Base-by-base conservation (phyloP, 140 eudicot genomes). In the Senecio squalidus region DNA sequence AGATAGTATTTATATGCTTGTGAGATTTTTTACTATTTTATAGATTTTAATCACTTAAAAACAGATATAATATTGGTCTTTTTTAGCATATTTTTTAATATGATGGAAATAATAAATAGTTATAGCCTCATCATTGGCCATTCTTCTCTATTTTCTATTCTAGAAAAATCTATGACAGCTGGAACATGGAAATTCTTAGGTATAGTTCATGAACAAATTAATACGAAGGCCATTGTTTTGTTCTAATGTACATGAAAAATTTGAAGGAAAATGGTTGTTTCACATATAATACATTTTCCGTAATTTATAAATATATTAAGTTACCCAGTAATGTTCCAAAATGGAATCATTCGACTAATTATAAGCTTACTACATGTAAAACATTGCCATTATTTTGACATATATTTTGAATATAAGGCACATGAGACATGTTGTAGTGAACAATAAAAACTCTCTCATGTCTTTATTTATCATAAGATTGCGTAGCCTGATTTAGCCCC, bases 1-100 rank as follows among this genome's bases (percentile, higher is more conserved):
- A 22, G 64, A 58, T 58, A 44, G 31, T 36, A 57, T 36, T 38
- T 29, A 58, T 22, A 27, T 50, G 62, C 29, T 33, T 33, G 29
- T 29, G 22, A 13, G 44, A 34, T 58, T 58, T 4, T n/a, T 13
- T 34, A 38, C 38, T 36, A 13, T 23, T 5, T 38, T 22, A 24
- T 58, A 49, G 21, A 58, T 21, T n/a, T n/a, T n/a, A n/a, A n/a
- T n/a, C n/a, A n/a, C n/a, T n/a, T n/a, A n/a, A n/a, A n/a, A n/a
- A n/a, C n/a, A n/a, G n/a, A n/a, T n/a, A n/a, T n/a, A n/a, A n/a
- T n/a, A n/a, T n/a, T n/a, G n/a, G n/a, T n/a, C n/a, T n/a, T n/a
- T n/a, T n/a, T n/a, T n/a, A n/a, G n/a, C n/a, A n/a, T n/a, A n/a
- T n/a, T n/a, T n/a, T n/a, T n/a, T n/a, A n/a, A n/a, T n/a, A n/a